Evolutionary conservation across 441 rosid genomes (phyloP).

Genomic region (Syzygium syzygioides): DNA sequence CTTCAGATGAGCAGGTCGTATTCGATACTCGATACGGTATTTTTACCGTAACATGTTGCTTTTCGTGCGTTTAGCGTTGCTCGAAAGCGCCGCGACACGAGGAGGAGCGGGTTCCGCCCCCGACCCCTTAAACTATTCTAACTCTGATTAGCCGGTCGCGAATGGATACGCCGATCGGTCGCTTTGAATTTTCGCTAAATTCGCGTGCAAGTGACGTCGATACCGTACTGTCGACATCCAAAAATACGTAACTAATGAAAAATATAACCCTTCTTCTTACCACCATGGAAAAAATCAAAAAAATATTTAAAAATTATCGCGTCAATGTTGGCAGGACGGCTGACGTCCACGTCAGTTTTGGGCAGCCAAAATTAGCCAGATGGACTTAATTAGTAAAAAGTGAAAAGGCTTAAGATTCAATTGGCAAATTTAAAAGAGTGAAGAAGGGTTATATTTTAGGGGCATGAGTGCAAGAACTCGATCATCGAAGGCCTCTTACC

Average conservation of each 20-base stretch:
- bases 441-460: too few relatives aligned
- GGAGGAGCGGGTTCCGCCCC: neutral
- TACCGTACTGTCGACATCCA: neutral
- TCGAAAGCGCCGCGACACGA: neutral
- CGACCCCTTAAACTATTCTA: neutral
- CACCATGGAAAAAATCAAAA: too few relatives aligned
- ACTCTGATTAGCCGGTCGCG: neutral
- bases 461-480: neutral
- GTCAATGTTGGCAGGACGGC: too few relatives aligned
- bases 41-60: neutral
- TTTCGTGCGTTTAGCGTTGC: neutral
- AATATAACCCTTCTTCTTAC: neutral
- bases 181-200: neutral
- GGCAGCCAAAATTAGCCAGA: too few relatives aligned
- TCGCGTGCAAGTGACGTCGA: neutral
- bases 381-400: too few relatives aligned
- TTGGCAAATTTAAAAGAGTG: too few relatives aligned
- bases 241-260: neutral
- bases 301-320: too few relatives aligned
- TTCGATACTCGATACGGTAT: neutral
- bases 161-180: fast-evolving
- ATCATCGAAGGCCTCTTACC: too few relatives aligned
- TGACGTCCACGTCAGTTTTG: too few relatives aligned
- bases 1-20: neutral
- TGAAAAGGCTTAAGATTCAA: too few relatives aligned